phyloP scores from a whole-genome alignment of 345 rosid genomes.

The Salix udensis region DNA sequence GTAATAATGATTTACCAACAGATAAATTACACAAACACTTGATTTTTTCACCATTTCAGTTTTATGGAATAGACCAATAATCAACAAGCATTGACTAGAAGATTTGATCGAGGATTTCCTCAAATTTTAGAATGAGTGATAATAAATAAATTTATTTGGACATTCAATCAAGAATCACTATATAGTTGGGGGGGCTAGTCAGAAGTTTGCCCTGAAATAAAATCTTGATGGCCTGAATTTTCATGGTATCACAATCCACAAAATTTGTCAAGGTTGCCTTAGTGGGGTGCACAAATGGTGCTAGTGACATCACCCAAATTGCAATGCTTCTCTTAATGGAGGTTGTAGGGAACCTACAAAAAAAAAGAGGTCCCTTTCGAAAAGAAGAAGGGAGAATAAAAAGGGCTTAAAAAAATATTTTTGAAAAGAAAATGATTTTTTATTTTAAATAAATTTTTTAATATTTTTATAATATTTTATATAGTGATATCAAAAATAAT shows the following conservation, averaged over 20 bases:
- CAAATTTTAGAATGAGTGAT: not conserved
- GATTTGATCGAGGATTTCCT: not conserved
- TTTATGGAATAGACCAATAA: not conserved
- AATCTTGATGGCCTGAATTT: not conserved
- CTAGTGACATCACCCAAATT: conserved; percentile 22
- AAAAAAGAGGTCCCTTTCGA: not conserved
- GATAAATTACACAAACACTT: too few species aligned
- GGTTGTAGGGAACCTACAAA: conserved; percentile 5
- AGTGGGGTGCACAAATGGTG: conserved; percentile 38
- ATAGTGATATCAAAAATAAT: fast-evolving
- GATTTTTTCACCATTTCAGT: not conserved
- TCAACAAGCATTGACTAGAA: not conserved
- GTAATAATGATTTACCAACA: too few species aligned
- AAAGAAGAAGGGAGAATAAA: not conserved
- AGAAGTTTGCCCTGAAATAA: not conserved
- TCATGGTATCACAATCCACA: conserved; percentile 8
- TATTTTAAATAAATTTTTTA: too few species aligned
- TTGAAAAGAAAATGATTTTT: too few species aligned
- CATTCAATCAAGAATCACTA: too few species aligned
- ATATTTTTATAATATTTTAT: too few species aligned
- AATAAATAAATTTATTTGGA: not conserved
- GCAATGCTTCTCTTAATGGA: conserved; percentile 14
- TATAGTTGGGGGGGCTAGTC: too few species aligned
- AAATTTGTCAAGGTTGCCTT: conserved; percentile 28
- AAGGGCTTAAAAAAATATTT: too few species aligned